Evolutionary conservation across 176 grass and related monocot genomes (phyloP).

Genomic region (Phyllostachys edulis): DNA sequence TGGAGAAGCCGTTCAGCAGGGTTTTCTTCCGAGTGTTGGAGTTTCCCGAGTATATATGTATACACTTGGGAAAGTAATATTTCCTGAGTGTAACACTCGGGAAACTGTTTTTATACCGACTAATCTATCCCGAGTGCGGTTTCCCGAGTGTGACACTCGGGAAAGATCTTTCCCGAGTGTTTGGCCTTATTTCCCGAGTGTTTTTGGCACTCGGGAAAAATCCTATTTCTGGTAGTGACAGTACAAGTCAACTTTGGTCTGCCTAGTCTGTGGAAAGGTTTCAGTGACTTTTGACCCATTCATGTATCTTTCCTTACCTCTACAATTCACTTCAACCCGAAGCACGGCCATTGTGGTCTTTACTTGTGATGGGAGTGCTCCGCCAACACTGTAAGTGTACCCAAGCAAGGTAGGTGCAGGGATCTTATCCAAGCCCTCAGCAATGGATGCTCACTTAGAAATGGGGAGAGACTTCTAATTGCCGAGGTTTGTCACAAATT

Average conservation of each 20-base stretch:
- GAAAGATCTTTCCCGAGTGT: too few species aligned
- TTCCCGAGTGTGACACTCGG: too few species aligned
- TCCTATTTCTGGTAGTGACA: too few species aligned
- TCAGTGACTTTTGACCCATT: conserved; percentile 99
- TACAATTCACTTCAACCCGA: conserved; percentile 86
- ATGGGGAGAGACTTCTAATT: conserved; percentile 84
- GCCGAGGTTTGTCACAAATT: conserved; percentile 69
- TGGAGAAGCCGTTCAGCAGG: too few species aligned
- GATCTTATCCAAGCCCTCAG: conserved; percentile 84
- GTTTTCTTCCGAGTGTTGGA: too few species aligned
- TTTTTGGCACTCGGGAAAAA: too few species aligned
- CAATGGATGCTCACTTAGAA: conserved; percentile 73
- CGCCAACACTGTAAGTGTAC: conserved; percentile 90
- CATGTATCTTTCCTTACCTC: conserved; percentile 97
- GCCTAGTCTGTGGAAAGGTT: conserved; percentile 86
- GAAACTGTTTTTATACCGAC: too few species aligned
- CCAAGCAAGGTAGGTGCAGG: conserved; percentile 86
- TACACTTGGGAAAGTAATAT: too few species aligned
- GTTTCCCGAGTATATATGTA: too few species aligned
- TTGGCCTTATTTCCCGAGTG: too few species aligned
- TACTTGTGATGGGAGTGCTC: conserved; percentile 61
- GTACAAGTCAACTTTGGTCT: conserved; percentile 99
- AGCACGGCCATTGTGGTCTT: conserved; percentile 74
- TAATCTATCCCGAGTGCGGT: too few species aligned
- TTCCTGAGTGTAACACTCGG: too few species aligned